Evolutionary conservation across 176 grass and related monocot species (phyloP).

Genomic region (Hordeum vulgare): MorexV3_pseudomolecules_assembly NC_058520.1:571971262-571971761

Average conservation of each 20-base stretch:
- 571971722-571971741: constrained; percentile 57
- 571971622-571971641: constrained; percentile 90
- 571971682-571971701: constrained; percentile 82
- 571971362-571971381: background rate
- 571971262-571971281: constrained; percentile 22
- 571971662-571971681: constrained; percentile 73
- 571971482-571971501: constrained; percentile 88
- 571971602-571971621: constrained; percentile 77
- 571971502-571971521: constrained; percentile 23
- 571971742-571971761: background rate
- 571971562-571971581: background rate
- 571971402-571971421: background rate
- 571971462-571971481: constrained; percentile 94
- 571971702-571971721: constrained; percentile 72
- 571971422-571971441: constrained; percentile 5
- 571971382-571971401: background rate
- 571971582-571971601: constrained; percentile 72
- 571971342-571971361: constrained; percentile 15
- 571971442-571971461: constrained; percentile 54
- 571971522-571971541: background rate
- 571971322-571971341: constrained; percentile 29
- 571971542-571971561: background rate
- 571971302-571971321: constrained; percentile 32
- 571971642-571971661: constrained; percentile 70
- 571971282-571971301: constrained; percentile 22